Evolutionary conservation across 805 yeast genomes (phyloP), one percentile per base, ranked within the genome.

Genomic region (Teunomyces cretensis): DNA sequence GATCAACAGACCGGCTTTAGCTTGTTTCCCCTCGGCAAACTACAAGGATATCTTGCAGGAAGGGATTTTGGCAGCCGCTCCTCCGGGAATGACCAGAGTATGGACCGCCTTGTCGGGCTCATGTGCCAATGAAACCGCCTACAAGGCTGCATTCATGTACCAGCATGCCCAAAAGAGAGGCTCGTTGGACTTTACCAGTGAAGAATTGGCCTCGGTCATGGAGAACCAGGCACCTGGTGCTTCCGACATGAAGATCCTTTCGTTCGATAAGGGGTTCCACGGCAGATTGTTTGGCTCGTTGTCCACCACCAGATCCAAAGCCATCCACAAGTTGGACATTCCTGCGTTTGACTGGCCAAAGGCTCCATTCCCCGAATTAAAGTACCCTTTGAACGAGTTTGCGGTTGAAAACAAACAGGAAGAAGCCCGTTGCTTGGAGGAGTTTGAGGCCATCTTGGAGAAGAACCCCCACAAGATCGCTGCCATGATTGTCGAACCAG

Each of bases 51-150:
- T 80, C 17, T 62, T 82, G 52, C 61, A 67, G 37, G 75, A 77
- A 14, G 76, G 79, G 11, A 67, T 82, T 36, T 67, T 83, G 51
- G 76, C 80, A 19, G 84, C 81, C 42, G 87, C 88, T 30, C 88
- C 88, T 44, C 73, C 76, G 44, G 86, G 86, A 9, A 75, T 78
- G 61, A 62, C 65, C 44, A 70, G 75, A 50, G 79, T 83, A 15
- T 81, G 86, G 83, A 80, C 86, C 13, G 84, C 84, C 7, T 71
- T 80, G 41, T 74, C 83, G 13, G 88, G 88, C 39, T 81, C 88
- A 2, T 82, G 79, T 61, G 88, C 88, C 43, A 83, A 83, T 53
- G 88, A 83, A 60, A 73, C 82, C 48, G 88, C 88, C 1, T 81
- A 74, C 65, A 83, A 83, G 55, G 88, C 88, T 12, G 87, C 86